Evolutionary conservation across 495 filamentous ascomycete genomes (phyloP), one percentile per base, ranked within the genome.

Genomic region (Neurospora africana): DNA sequence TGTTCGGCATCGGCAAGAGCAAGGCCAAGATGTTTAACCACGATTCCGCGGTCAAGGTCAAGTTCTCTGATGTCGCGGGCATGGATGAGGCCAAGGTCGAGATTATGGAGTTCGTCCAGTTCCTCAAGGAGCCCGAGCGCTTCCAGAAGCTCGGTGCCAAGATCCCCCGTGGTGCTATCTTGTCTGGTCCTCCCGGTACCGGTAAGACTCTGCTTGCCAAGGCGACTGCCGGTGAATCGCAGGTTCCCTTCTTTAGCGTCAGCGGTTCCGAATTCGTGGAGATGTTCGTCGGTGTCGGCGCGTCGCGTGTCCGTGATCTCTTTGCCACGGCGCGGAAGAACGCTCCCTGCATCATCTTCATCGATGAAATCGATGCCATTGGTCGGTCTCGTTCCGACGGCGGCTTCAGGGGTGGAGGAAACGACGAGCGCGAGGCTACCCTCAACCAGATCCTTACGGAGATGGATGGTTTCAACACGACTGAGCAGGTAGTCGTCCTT

Each of bases 21-120:
- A 90, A 92, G 72, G 95, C 95, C 41, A 98, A 97, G 84, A 90
- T 90, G 71, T 99, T 98, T 84, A 98, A 97, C 80, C 94, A 98
- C 72, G 96, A 98, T 83, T 91, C 92, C 4, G 92, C 96, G 74
- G 87, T 99, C 84, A 97, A 95, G 82, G 92, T 93, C 80, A 97
- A 97, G 81, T 99, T 99, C 81, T 86, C 93, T 70, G 95, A 99
- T 81, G 95, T 99, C 53, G 95, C 95, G 30, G 95, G 95, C 77
- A 95, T 98, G 94, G 95, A 99, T 80, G 95, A 99, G 83, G 95
- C 95, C 38, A 99, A 99, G 87, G 83, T 88, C 43, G 95, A 99
- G 81, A 99, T 99, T 75, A 98, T 98, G 95, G 95, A 99, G 81
- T 99, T 99, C 71, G 95, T 99, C 75, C 92, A 90, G 78, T 99